A percentile compares a stretch with the other conserved stretches of the same genome.
These are phyloP conservation scores for Sordariomycetes sp. DNA, from an alignment of 2,329 filamentous ascomycete species.

Conservation along the genomic window DNA sequence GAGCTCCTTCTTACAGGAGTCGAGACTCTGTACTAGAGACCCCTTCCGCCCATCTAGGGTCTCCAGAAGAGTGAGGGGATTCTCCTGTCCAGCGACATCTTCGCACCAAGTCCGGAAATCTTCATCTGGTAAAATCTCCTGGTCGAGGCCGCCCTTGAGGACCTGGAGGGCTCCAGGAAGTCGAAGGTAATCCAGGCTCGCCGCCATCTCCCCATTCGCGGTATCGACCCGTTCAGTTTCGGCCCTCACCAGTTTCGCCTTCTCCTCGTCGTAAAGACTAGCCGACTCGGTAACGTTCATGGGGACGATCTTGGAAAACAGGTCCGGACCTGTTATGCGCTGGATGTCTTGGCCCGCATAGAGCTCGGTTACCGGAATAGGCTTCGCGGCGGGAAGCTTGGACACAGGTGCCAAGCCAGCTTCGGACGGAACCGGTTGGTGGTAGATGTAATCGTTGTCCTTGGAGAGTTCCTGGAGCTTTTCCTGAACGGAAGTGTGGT, in stretches of 20 bases:
- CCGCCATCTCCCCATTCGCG: constrained; percentile 91
- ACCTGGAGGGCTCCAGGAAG: constrained; percentile 83
- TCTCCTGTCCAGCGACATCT: constrained; percentile 77
- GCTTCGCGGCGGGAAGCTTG: constrained; percentile 90
- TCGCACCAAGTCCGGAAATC: constrained; percentile 93
- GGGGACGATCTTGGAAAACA: constrained; percentile 94
- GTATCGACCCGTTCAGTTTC: constrained; percentile 90
- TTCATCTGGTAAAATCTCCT: constrained; percentile 71
- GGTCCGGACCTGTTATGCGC: constrained; percentile 89
- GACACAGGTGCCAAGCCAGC: constrained; percentile 71
- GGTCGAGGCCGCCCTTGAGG: constrained; percentile 84
- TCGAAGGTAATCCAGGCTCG: constrained; percentile 86
- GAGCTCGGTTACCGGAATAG: constrained; percentile 90
- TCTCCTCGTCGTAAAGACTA: constrained; percentile 96
- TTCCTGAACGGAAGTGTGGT: constrained; percentile 69
- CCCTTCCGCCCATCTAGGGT: constrained; percentile 68
- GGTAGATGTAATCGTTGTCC: constrained; percentile 98
- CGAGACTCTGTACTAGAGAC: constrained; percentile 59
- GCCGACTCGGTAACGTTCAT: constrained; percentile 94
- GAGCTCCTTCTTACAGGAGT: constrained; percentile 74
- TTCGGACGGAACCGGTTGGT: constrained; percentile 81
- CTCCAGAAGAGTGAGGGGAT: constrained; percentile 70
- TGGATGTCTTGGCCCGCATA: constrained; percentile 97
- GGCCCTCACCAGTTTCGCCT: constrained; percentile 86
- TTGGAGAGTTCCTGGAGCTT: constrained; percentile 68